phyloP scores from a whole-genome alignment of 495 filamentous ascomycete species.

The Podospora australis region DNA sequence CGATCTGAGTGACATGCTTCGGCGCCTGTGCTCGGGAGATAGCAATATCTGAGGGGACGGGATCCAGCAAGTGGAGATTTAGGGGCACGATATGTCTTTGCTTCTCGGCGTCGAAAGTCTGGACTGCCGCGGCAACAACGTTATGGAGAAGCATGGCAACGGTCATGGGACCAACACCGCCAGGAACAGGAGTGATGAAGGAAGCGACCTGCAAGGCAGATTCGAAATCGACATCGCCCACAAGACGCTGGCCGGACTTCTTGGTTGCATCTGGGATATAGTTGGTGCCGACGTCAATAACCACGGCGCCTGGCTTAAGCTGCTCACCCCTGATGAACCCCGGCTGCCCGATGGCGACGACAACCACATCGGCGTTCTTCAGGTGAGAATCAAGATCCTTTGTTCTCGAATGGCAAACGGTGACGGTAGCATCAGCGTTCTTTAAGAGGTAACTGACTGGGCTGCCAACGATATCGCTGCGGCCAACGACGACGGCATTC shows the following conservation, averaged over 20 bases:
- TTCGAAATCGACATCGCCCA: conserved; percentile 92
- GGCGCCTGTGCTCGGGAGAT: conserved; percentile 85
- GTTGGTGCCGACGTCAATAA: conserved; percentile 97
- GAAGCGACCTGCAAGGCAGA: conserved; percentile 81
- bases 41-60: conserved; percentile 89
- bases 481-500: conserved; percentile 88
- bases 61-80: conserved; percentile 63
- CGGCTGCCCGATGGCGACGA: conserved; percentile 85
- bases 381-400: conserved; percentile 62
- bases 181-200: conserved; percentile 94
- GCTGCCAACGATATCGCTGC: conserved; percentile 95
- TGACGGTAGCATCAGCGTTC: conserved; percentile 94
- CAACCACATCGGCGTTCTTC: conserved; percentile 80
- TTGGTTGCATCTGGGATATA: conserved; percentile 89
- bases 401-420: conserved; percentile 89
- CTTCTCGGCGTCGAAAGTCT: conserved; percentile 76
- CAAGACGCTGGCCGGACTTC: conserved; percentile 89
- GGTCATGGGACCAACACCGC: conserved; percentile 97
- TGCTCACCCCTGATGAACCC: conserved; percentile 89
- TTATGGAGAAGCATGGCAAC: conserved; percentile 96
- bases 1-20: conserved; percentile 78
- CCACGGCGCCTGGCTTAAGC: conserved; percentile 87
- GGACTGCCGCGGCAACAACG: conserved; percentile 74
- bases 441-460: conserved; percentile 92
- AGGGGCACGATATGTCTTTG: conserved; percentile 69